Evolutionary conservation across 2,329 filamentous ascomycete species (phyloP), one percentile per base, ranked within the genome.

Genomic region (Aspergillus sp.): DNA sequence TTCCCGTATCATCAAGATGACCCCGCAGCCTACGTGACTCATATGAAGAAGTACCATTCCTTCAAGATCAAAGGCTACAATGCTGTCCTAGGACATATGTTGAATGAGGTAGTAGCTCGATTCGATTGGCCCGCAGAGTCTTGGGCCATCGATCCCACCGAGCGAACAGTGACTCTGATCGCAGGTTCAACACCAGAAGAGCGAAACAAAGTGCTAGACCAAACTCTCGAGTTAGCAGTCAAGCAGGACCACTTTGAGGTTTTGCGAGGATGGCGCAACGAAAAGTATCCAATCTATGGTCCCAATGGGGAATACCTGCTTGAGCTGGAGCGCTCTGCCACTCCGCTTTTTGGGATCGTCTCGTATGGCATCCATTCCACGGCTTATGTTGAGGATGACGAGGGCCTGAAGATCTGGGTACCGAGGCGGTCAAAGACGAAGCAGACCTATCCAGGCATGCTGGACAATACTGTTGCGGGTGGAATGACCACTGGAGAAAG

Each of bases 381-480:
- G 26, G 90, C 85, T 5, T 96, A 89, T 67, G 82, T 89, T 22
- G 73, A 77, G 20, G 78, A 81, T 39, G 73, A 71, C 30, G 67
- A 75, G 52, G 88, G 87, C 17, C 76, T 96, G 44, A 88, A 86
- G 68, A 81, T 99, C 41, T 98, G 95, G 93, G 85, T 96, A 2
- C 90, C 95, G 3, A 83, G 87, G 45, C 83, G 95, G 9, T 85
- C 92, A 12, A 80, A 80, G 50, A 84, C 80, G 57, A 99, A 98
- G 79, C 85, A 90, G 64, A 97, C 92, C 0, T 99, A 93, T 70
- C 88, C 89, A 0, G 84, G 89, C n/a, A 93, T 97, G 80, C 80
- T 99, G 63, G 95, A 99, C 74, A 99, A 98, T 73, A 92, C 92
- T 1, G 95, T 96, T 6, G 95, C 93, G 0, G 90, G 90, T 3